phyloP scores from a whole-genome alignment of 2,329 filamentous ascomycete species.

The Penicillium concentricum region DNA sequence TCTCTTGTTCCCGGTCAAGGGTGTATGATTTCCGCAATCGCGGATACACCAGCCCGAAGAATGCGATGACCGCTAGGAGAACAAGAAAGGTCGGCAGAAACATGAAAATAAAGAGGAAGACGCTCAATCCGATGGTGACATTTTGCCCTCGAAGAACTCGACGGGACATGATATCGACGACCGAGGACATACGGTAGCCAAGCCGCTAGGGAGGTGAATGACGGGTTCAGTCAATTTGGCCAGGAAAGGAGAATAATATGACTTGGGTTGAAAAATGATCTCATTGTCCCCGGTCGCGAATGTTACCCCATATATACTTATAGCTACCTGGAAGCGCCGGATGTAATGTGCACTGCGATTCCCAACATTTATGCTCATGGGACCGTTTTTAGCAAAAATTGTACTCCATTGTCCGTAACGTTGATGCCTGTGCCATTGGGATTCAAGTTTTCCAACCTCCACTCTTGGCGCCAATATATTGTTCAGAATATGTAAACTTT shows the following conservation, averaged over 20 bases:
- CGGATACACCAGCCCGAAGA: slow-evolving; percentile 33
- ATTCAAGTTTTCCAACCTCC: slow-evolving; percentile 3
- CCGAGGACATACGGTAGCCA: slow-evolving; percentile 15
- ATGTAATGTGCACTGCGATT: not conserved
- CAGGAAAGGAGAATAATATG: not conserved
- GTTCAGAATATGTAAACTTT: not conserved
- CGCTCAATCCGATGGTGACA: slow-evolving; percentile 30
- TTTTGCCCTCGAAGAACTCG: slow-evolving; percentile 28
- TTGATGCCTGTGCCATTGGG: not conserved
- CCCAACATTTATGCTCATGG: not conserved
- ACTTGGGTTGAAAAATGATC: not conserved
- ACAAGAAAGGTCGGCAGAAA: slow-evolving; percentile 36
- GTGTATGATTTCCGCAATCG: slow-evolving; percentile 21
- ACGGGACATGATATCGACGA: slow-evolving; percentile 30
- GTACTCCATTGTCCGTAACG: too few species aligned
- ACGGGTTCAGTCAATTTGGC: not conserved
- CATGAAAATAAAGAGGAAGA: slow-evolving; percentile 36
- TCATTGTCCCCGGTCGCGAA: not conserved
- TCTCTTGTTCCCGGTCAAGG: slow-evolving; percentile 6
- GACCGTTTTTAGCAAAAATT: not conserved
- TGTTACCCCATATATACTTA: not conserved
- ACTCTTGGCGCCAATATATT: slow-evolving; percentile 9
- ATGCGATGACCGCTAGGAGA: slow-evolving; percentile 31
- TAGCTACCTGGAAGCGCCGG: slow-evolving; percentile 3
- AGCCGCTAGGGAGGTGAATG: not conserved